Evolutionary conservation across 2,329 filamentous ascomycete genomes (phyloP), one percentile per base, ranked within the genome.

Genomic region (Beauveria rudraprayagi): DNA sequence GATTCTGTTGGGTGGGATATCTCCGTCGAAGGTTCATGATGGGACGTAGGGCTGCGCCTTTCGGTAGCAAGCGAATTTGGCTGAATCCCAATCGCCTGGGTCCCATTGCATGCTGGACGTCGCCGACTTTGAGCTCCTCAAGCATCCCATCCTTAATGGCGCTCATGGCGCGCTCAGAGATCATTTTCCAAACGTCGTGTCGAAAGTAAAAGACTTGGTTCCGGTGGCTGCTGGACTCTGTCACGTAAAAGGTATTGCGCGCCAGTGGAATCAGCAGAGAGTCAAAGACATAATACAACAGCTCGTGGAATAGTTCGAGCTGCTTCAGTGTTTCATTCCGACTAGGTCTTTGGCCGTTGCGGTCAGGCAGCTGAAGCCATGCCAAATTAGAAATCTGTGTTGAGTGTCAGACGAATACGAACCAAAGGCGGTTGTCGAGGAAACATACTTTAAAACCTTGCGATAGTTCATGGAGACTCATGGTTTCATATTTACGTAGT

Each of bases 211-310:
- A 96, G 1, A 97, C 76, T 30, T 86, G 85, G 67, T 94, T 91
- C 17, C 88, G 86, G 69, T 96, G 85, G 1, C 80, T 79, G 64
- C 85, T 92, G 0, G 92, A 94, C 72, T 99, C 94, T 0, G 94
- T 99, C 43, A 97, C 90, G 70, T 97, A 93, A 69, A 99, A 99
- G 68, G 94, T 92, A 64, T 84, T 86, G 40, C 90, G 85, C 53
- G 97, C 83, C 8, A 99, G 80, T 10, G 94, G 93, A 67, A 97
- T 89, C 61, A 99, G 70, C 24, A 97, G 80, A 0, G 92, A 97
- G 73, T 99, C 94, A 68, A 99, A 94, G 4, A 96, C 66, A 71
- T 92, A 99, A 75, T 97, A 97, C 7, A 97, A 68, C 62, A 97
- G 86, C 71, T 99, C 94, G 58, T 86, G 75, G 54, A 97, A 83